Conservation (phyloP, 305 asterid genomes). For the Solanum hybrid region DNA sequence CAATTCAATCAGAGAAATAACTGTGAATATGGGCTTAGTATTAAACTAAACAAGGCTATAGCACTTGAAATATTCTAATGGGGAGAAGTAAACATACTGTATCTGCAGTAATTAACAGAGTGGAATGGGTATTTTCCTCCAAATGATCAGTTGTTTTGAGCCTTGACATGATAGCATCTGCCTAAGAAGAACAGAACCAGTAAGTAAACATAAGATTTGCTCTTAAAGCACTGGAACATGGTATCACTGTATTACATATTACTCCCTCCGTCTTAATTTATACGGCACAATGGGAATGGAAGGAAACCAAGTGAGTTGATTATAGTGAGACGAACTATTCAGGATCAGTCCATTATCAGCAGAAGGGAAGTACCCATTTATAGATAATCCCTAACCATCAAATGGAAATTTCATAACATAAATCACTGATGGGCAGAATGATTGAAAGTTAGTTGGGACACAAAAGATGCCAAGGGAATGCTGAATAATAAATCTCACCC, state of each 20-base stretch:
- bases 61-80: background rate
- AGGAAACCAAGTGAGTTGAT: background rate
- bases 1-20: background rate
- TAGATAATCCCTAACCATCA: background rate
- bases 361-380: background rate
- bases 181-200: constrained; percentile 30
- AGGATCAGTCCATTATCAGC: background rate
- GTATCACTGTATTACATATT: background rate
- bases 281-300: background rate
- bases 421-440: background rate
- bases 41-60: background rate
- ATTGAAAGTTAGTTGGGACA: background rate
- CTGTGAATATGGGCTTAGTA: background rate
- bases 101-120: constrained; percentile 74
- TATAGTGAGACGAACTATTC: background rate
- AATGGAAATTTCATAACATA: background rate
- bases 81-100: constrained; percentile 42
- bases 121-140: constrained; percentile 32
- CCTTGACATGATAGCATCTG: constrained; percentile 57
- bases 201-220: background rate
- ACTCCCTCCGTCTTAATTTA: background rate
- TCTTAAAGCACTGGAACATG: background rate
- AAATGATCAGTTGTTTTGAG: constrained; percentile 26
- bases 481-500: background rate
- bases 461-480: background rate